Percentiles rank a stretch among this genome's conserved stretches.
phyloP scores from a whole-genome alignment of 305 asterid genomes.

The Ajuga reptans region DNA sequence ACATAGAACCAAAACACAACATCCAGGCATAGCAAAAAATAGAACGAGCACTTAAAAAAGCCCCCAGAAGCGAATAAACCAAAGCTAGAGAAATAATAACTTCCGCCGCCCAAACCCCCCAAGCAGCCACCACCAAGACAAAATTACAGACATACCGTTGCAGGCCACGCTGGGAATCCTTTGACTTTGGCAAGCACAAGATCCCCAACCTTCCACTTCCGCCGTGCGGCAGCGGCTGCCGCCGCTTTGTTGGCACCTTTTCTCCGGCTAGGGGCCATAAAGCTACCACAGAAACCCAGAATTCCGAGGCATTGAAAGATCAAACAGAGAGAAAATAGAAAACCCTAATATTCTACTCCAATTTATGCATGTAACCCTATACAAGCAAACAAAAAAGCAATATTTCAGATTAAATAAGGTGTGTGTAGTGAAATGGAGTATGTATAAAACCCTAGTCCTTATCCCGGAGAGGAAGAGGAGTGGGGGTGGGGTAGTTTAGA shows the following conservation, averaged over 20 bases:
- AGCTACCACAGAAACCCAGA: constrained; percentile 21
- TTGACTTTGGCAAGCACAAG: constrained; percentile 97
- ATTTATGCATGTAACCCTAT: constrained; percentile 13
- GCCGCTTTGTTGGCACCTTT: constrained; percentile 58
- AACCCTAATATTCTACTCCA: constrained; percentile 26
- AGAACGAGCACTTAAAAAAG: neutral
- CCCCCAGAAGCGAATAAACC: neutral
- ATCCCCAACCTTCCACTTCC: constrained; percentile 86
- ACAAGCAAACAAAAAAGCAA: neutral
- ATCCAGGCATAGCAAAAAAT: neutral
- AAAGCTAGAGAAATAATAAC: neutral
- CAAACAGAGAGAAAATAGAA: constrained; percentile 22
- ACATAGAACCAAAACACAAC: neutral
- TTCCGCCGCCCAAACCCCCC: neutral
- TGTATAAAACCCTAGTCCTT: constrained; percentile 46
- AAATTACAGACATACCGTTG: constrained; percentile 45
- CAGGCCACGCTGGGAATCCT: constrained; percentile 99
- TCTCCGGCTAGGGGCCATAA: constrained; percentile 82
- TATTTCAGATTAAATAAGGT: neutral
- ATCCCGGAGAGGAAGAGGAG: neutral
- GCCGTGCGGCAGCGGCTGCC: constrained; percentile 64
- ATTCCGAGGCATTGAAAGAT: constrained; percentile 49
- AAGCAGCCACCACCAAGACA: neutral
- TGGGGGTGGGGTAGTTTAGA: constrained; percentile 12
- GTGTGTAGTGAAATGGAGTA: constrained; percentile 16